Base-by-base conservation (phyloP, 2,329 filamentous ascomycete genomes). In the Emmonsia crescens region DNA sequence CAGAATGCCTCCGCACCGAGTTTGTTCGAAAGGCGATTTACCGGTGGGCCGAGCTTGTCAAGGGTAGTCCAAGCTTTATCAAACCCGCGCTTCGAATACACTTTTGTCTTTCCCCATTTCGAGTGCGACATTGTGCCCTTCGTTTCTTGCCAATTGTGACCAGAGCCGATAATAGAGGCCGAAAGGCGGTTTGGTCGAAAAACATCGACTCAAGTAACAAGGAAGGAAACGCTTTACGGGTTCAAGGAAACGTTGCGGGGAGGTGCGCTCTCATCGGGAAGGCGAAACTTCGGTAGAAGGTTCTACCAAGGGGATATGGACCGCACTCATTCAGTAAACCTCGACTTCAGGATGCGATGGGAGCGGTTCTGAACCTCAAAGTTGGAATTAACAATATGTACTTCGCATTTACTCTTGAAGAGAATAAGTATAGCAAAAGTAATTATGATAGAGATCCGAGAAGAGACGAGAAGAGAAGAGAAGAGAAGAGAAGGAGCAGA, bases 1-100 rank as follows among this genome's bases (percentile, higher is more conserved):
- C 89, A 94, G 70, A 93, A 93, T 29, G 88, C 86, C 73, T 95
- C 91, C 36, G 82, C 82, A 62, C 91, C 91, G 44, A 96, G 79
- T 75, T 88, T 91, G 75, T 95, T 91, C 19, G 87, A 89, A 27
- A 96, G 74, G 63, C 82, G 85, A 72, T 96, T 96, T 70, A 96
- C 86, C 2, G 91, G 90, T 1, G 82, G 80, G 63, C 89, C 88
- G 12, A 88, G 78, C 71, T 88, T 88, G 74, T 89, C 86, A 57
- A 85, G 79, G 67, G 81, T 81, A 56, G 78, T 79, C 80, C 85
- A 91, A 62, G 86, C 82, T 71, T 88, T 89, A 74, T 91, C 87
- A 73, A 90, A 90, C 64, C 87, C 85, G 63, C 83, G 83, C 72
- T 89, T 87, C 67, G 74, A 74, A 62, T 76, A 76, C 6, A 75